Base-by-base conservation (phyloP, 371 early-diverging fungal genomes). In the Batkoa obscura region DNA sequence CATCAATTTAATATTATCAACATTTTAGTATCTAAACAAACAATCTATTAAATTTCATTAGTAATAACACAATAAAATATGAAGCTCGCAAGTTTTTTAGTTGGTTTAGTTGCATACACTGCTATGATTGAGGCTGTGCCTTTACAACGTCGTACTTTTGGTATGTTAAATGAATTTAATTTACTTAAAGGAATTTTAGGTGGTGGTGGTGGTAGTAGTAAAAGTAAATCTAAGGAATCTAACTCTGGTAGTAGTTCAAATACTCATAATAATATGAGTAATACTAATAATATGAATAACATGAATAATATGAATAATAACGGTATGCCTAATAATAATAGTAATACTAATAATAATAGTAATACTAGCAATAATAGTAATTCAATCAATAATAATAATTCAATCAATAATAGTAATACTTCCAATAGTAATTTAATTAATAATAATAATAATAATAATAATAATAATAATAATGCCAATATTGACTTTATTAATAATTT, bases 251-350 rank as follows among this genome's bases (percentile, higher is more conserved):
- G 17, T 12, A 45, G 45, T 45, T n/a, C n/a, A n/a, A n/a, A n/a
- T n/a, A n/a, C n/a, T n/a, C n/a, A n/a, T n/a, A n/a, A n/a, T n/a
- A n/a, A n/a, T n/a, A n/a, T n/a, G n/a, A n/a, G n/a, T n/a, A n/a
- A n/a, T n/a, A 3, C 10, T 30, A 51, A 48, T 58, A 52, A 55
- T 55, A 58, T 48, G 57, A 62, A 53, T 46, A 46, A 1, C 47
- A 31, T 42, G 60, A 50, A 45, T 48, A 50, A 13, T 50, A 41
- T 34, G 15, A 43, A 35, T 57, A 61, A 9, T n/a, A 33, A 34
- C 37, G 15, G 33, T 31, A n/a, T n/a, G n/a, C n/a, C n/a, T n/a
- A 33, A 42, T 35, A 55, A 33, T 34, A 62, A 35, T 43, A 35
- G 23, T 41, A n/a, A n/a, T n/a, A 45, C 10, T 23, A 45, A 45